These are phyloP conservation scores for Erodium moschatum DNA, from an alignment of 441 rosid species.

Conservation along the genomic window DNA sequence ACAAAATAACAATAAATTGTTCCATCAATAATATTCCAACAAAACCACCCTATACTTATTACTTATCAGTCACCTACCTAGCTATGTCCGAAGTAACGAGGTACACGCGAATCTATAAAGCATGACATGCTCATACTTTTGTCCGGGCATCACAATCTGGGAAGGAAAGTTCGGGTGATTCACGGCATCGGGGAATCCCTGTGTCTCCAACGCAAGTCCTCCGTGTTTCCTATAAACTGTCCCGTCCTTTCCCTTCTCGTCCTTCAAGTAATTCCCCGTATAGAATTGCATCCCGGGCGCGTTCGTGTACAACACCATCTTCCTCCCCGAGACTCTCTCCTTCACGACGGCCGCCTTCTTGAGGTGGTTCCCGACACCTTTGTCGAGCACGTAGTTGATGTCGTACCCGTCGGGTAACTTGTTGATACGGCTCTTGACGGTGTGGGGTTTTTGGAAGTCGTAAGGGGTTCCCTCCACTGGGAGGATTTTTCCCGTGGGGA, in stretches of 20 bases:
- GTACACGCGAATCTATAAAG: constrained; percentile 31
- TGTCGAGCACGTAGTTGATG: constrained; percentile 52
- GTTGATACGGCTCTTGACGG: constrained; percentile 36
- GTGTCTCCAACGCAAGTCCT: constrained; percentile 63
- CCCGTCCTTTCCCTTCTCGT: constrained; percentile 42
- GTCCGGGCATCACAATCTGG: constrained; percentile 38
- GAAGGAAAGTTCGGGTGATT: constrained; percentile 45
- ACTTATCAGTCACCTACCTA: too few relatives aligned
- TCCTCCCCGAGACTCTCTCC: constrained; percentile 50
- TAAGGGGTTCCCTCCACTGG: constrained; percentile 41
- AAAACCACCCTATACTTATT: too few relatives aligned
- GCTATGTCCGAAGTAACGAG: too few relatives aligned
- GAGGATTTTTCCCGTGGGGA: constrained; percentile 53
- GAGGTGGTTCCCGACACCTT: constrained; percentile 22
- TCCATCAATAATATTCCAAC: too few relatives aligned
- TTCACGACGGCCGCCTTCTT: constrained; percentile 43
- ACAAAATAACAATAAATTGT: too few relatives aligned
- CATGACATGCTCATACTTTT: constrained; percentile 38
- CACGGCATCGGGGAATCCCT: constrained; percentile 55
- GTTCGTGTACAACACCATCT: constrained; percentile 64
- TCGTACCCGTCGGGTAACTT: constrained; percentile 56
- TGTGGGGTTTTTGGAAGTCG: constrained; percentile 42
- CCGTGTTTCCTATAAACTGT: constrained; percentile 35
- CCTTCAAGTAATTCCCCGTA: constrained; percentile 42
- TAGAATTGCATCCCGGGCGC: constrained; percentile 67